Conservation (phyloP, 2,329 filamentous ascomycete species). For the Xylariomycetidae sp. region DNA sequence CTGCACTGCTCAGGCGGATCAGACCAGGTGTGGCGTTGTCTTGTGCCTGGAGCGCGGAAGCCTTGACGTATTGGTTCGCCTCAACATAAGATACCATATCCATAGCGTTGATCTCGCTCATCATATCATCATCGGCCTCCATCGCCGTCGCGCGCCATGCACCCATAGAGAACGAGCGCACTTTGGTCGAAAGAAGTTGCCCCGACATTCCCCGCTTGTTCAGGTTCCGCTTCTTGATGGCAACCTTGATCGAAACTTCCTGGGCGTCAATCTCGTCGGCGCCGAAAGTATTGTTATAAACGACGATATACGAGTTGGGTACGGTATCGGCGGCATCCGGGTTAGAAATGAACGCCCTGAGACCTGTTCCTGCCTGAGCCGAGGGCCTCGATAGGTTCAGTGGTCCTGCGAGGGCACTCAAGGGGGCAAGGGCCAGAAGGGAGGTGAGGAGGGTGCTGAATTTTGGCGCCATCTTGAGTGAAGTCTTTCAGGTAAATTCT, state of each 20-base stretch:
- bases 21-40: conserved; percentile 49
- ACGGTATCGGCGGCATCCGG: conserved; percentile 43
- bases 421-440: conserved; percentile 22
- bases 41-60: conserved; percentile 43
- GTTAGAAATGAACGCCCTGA: conserved; percentile 47
- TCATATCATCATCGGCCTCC: conserved; percentile 47
- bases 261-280: conserved; percentile 45
- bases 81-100: conserved; percentile 50
- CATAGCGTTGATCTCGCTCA: conserved; percentile 43
- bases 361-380: conserved; percentile 13
- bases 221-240: conserved; percentile 54
- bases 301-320: conserved; percentile 58
- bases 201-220: conserved; percentile 46
- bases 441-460: conserved; percentile 22
- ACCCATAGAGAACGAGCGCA: conserved; percentile 43
- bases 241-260: conserved; percentile 41
- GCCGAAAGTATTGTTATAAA: conserved; percentile 54
- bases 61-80: conserved; percentile 45
- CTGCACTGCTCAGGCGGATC: conserved; percentile 45
- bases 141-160: conserved; percentile 50
- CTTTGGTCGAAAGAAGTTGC: conserved; percentile 40
- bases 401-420: conserved; percentile 20
- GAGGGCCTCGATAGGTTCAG: conserved; percentile 17
- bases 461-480: conserved; percentile 25
- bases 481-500: no score